phyloP scores from a whole-genome alignment of 2,329 filamentous ascomycete species.

The Daldinia sp. region DNA sequence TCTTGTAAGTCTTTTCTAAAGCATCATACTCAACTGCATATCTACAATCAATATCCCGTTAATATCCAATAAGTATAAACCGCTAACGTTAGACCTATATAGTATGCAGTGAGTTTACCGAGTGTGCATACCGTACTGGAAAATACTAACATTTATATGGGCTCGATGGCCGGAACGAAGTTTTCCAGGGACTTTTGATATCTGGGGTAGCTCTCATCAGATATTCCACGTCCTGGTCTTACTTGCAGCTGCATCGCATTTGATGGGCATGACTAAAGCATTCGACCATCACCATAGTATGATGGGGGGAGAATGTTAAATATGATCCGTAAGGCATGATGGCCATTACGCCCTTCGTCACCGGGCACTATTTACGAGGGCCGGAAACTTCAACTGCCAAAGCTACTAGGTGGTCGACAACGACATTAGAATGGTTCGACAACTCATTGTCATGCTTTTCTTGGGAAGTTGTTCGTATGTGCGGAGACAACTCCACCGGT shows the following conservation, averaged over 20 bases:
- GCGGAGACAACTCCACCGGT: background rate
- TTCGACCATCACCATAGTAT: slow-evolving; percentile 85
- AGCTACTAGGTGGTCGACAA: background rate
- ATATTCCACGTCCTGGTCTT: slow-evolving; percentile 94
- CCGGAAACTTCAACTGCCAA: background rate
- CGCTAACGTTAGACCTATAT: slow-evolving; percentile 15
- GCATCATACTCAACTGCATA: too few species aligned
- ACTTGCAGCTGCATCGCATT: slow-evolving; percentile 82
- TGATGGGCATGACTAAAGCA: slow-evolving; percentile 83
- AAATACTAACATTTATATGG: slow-evolving; percentile 55
- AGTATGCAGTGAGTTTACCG: slow-evolving; percentile 75
- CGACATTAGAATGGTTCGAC: background rate
- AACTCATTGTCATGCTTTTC: background rate
- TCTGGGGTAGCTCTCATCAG: slow-evolving; percentile 94
- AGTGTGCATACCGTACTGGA: slow-evolving; percentile 1
- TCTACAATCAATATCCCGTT: too few species aligned
- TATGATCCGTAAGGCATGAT: background rate
- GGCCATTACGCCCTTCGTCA: background rate
- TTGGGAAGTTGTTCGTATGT: background rate
- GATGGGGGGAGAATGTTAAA: slow-evolving; percentile 64
- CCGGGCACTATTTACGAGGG: background rate
- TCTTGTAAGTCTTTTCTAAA: slow-evolving; percentile 60
- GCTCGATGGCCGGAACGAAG: slow-evolving; percentile 85
- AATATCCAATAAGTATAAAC: background rate
- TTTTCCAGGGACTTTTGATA: slow-evolving; percentile 84